Evolutionary conservation across 2,329 filamentous ascomycete genomes (phyloP).

Genomic region (Aureobasidium leucospermi): DNA sequence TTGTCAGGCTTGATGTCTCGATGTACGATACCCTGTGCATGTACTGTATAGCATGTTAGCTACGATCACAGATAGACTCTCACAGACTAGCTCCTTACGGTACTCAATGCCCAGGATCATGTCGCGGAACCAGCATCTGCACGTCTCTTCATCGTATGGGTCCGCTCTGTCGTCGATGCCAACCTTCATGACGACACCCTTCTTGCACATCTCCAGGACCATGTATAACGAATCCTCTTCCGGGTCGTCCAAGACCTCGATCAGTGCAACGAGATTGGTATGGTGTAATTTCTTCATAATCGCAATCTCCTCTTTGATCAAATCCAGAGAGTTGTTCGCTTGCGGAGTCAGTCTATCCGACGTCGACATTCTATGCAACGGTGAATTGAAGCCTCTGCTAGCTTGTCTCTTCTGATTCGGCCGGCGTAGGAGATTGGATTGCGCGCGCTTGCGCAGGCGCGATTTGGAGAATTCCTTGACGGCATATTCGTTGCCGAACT

Average conservation of each 20-base stretch:
- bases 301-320: constrained; percentile 93
- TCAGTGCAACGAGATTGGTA: constrained; percentile 82
- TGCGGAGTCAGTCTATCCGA: constrained; percentile 44
- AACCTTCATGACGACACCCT: constrained; percentile 94
- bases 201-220: constrained; percentile 98
- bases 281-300: constrained; percentile 99
- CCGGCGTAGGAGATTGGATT: constrained; percentile 75
- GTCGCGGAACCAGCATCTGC: constrained; percentile 89
- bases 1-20: constrained; percentile 98
- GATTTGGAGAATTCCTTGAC: constrained; percentile 97
- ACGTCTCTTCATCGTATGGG: constrained; percentile 75
- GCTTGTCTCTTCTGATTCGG: constrained; percentile 47
- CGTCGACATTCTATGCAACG: constrained; percentile 53
- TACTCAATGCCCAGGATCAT: constrained; percentile 94
- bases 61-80: not conserved
- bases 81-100: constrained; percentile 45
- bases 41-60: constrained; percentile 48
- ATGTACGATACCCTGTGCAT: constrained; percentile 90
- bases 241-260: constrained; percentile 92
- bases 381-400: constrained; percentile 54
- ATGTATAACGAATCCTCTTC: constrained; percentile 95
- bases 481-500: constrained; percentile 88
- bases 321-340: constrained; percentile 65
- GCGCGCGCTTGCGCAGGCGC: constrained; percentile 77
- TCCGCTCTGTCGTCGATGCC: constrained; percentile 74